phyloP scores from a whole-genome alignment of 495 filamentous ascomycete genomes.

The Trichoderma reesei region DNA sequence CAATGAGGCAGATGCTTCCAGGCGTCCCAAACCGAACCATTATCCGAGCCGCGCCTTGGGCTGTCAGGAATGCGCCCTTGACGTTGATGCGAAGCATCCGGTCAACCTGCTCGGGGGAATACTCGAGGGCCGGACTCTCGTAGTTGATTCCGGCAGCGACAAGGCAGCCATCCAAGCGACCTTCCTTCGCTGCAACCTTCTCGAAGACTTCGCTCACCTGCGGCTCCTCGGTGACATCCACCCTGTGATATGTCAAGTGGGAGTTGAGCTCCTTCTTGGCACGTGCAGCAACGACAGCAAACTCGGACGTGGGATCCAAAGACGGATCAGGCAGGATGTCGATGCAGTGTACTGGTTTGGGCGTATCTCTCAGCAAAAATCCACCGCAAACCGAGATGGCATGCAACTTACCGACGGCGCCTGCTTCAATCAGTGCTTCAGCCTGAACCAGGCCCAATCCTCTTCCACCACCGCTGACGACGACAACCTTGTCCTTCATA shows the following conservation, averaged over 20 bases:
- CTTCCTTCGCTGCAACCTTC: constrained; percentile 59
- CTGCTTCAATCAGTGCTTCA: constrained; percentile 71
- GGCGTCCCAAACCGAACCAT: constrained; percentile 52
- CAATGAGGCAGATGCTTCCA: constrained; percentile 66
- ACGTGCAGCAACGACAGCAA: constrained; percentile 51
- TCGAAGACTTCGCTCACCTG: constrained; percentile 56
- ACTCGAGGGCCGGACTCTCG: constrained; percentile 59
- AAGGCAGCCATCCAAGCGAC: constrained; percentile 68
- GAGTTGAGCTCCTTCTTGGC: constrained; percentile 58
- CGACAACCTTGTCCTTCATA: constrained; percentile 63
- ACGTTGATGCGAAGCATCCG: constrained; percentile 66
- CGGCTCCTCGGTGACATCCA: constrained; percentile 73
- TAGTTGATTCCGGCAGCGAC: constrained; percentile 77
- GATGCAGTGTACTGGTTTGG: constrained; percentile 44
- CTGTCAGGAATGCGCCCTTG: constrained; percentile 67
- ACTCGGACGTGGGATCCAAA: constrained; percentile 28
- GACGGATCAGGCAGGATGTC: constrained; percentile 39
- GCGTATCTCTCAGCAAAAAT: not conserved
- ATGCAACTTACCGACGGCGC: constrained; percentile 43
- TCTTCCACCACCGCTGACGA: constrained; percentile 70
- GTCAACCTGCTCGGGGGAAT: constrained; percentile 51
- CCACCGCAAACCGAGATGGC: not conserved
- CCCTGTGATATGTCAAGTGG: constrained; percentile 64
- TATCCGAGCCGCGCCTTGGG: constrained; percentile 64
- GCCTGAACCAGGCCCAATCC: constrained; percentile 73